phyloP scores from a whole-genome alignment of 495 filamentous ascomycete genomes.

The Penicillium samsonianum region DNA sequence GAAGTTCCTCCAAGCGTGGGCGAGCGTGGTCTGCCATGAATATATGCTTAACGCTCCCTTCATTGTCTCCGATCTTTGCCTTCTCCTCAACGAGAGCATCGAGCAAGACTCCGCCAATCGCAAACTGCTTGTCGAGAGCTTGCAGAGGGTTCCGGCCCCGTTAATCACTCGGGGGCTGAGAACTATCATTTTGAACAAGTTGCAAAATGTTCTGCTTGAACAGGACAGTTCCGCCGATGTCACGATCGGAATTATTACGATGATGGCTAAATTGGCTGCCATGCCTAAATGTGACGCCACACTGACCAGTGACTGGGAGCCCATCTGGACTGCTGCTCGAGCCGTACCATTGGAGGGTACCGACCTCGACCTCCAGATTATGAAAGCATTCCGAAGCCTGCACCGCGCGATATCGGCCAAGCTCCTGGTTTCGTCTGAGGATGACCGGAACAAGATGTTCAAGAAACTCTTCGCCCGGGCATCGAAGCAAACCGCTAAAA shows the following conservation, averaged over 20 bases:
- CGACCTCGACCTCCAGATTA: slow-evolving; percentile 43
- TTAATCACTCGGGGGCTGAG: slow-evolving; percentile 43
- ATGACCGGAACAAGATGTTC: slow-evolving; percentile 37
- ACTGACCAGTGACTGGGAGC: slow-evolving; percentile 44
- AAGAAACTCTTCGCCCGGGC: slow-evolving; percentile 41
- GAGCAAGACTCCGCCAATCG: slow-evolving; percentile 35
- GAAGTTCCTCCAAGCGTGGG: slow-evolving; percentile 45
- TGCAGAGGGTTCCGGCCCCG: slow-evolving; percentile 42
- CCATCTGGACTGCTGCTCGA: slow-evolving; percentile 42
- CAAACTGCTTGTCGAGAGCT: slow-evolving; percentile 41
- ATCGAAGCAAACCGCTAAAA: slow-evolving; percentile 37
- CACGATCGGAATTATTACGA: slow-evolving; percentile 38
- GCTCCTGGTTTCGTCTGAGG: slow-evolving; percentile 38
- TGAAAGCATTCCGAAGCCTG: slow-evolving; percentile 46
- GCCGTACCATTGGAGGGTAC: slow-evolving; percentile 37
- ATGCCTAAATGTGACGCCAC: slow-evolving; percentile 45
- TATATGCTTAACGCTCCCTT: slow-evolving; percentile 43
- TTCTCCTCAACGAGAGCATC: slow-evolving; percentile 37
- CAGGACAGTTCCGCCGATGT: slow-evolving; percentile 33
- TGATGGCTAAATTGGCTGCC: slow-evolving; percentile 47
- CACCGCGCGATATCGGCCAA: slow-evolving; percentile 40
- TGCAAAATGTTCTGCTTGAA: slow-evolving; percentile 36
- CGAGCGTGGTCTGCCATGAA: slow-evolving; percentile 46
- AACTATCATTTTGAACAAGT: slow-evolving; percentile 38
- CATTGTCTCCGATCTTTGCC: slow-evolving; percentile 38